Evolutionary conservation across 257 asterid species (phyloP), one percentile per base, ranked within the genome.

Genomic region (Solanum microdontum): DNA sequence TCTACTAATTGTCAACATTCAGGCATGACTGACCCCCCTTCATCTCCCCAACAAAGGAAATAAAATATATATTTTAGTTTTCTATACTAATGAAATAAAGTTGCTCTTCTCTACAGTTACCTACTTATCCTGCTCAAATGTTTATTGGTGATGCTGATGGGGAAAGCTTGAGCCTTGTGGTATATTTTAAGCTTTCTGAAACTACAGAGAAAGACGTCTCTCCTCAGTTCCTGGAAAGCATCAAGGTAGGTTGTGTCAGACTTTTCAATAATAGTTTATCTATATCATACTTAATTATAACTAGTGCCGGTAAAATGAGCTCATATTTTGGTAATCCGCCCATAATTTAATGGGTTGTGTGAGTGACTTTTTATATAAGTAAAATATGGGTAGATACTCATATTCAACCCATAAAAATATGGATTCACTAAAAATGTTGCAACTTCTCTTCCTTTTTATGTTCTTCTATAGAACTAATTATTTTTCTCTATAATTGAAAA

Each of bases 101-200:
- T 15, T 80, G 40, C 30, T 48, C 85, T 80, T 45, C 85, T 48
- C 69, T 30, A 82, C 97, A 97, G 99, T 92, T 97, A 88, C 99
- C 99, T 3, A 84, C 97, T 45, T 97, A 97, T 91, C 95, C 98
- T 13, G 91, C 98, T 66, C 91, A 97, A 58, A 88, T 97, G 89
- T 97, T 97, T 91, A 94, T 93, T 88, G 98, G 99, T 21, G 99
- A 96, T 86, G 89, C 93, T 19, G 98, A 96, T 23, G 99, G 99
- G 26, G 98, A 97, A 91, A 98, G 98, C 88, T 90, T 96, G 90
- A 94, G 97, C 90, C 95, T 96, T 45, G 99, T 96, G 23, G 88
- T 97, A 88, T 96, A 94, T 87, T 97, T 95, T 88, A 97, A 94
- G 90, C 93, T 97, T 87, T 93, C 96, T 5, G 99, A 97, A 84